Percentiles rank a stretch among this genome's conserved stretches.
phyloP scores from a whole-genome alignment of 169 alveolate genomes.

The Ichthyophthirius multifiliis region DNA sequence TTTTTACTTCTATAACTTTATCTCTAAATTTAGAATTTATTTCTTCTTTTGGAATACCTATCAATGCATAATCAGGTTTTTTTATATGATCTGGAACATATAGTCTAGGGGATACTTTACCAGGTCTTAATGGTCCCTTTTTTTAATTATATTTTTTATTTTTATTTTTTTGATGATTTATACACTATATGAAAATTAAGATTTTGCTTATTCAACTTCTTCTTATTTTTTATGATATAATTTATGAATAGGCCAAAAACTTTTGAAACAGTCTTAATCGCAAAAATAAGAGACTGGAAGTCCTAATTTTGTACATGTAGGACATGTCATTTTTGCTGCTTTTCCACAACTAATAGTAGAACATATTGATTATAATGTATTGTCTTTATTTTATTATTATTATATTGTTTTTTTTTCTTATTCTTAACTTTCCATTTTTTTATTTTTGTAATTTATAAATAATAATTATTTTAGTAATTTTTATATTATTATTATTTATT shows the following conservation, averaged over 20 bases:
- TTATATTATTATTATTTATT: too few relatives aligned
- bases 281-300: slow-evolving; percentile 90
- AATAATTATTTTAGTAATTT: too few relatives aligned
- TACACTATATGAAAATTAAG: not conserved
- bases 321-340: slow-evolving; percentile 76
- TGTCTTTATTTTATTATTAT: not conserved
- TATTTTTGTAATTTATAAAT: too few relatives aligned
- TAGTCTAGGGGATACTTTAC: slow-evolving; percentile 86
- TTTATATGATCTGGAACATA: slow-evolving; percentile 93
- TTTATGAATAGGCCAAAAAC: slow-evolving; percentile 91
- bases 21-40: slow-evolving; percentile 51
- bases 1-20: slow-evolving; percentile 74
- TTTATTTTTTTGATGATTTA: slow-evolving; percentile 53
- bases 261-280: slow-evolving; percentile 93
- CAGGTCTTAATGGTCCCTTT: slow-evolving; percentile 93
- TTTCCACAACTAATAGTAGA: slow-evolving; percentile 61
- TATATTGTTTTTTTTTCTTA: too few relatives aligned
- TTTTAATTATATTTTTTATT: slow-evolving; percentile 76
- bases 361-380: slow-evolving; percentile 10
- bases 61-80: slow-evolving; percentile 96
- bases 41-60: slow-evolving; percentile 92
- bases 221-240: slow-evolving; percentile 77
- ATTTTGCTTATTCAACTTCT: not conserved
- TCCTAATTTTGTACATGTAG: slow-evolving; percentile 80
- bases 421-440: too few relatives aligned